Evolutionary conservation across 73 alveolate species (phyloP), one percentile per base, ranked within the genome.

Genomic region (Paramecium tetraurelia): DNA sequence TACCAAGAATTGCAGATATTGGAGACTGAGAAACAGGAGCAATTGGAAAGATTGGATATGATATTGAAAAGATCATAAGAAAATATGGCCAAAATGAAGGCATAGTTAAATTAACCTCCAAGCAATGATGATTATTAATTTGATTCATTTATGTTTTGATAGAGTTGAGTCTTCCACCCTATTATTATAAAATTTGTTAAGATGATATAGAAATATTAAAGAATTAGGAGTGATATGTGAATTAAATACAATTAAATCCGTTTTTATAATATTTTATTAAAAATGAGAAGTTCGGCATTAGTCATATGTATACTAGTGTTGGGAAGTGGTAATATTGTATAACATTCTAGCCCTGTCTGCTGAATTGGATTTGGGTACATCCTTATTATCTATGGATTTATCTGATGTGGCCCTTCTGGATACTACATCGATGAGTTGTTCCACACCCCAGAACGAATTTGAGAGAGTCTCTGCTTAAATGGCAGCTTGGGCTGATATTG

Each of bases 401-500:
- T 44, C 35, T 24, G 90, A 80, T 80, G 38, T 80, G n/a, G 46
- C 90, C 43, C 72, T 80, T 22, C 57, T 80, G 18, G 90, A 80
- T 35, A 80, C 90, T 21, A 31, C 90, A 43, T 18, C 90, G 24
- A 80, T 80, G 90, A 80, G 90, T 80, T 80, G 90, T 35, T 41
- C 70, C 5, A 80, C 90, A n/a, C 90, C 90, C 16, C 20, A 80
- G 46, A 24, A 41, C 21, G 90, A 80, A 80, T 80, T 80, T 80
- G 31, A 33, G 22, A 80, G 76, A 80, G 90, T 80, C 16, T 80
- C 90, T 24, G 8, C 90, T 14, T 46, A 80, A 46, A 80, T 80
- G 90, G 46, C 90, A 24, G 90, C 90, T 44, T 80, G 90, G 90
- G 90, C 76, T 24, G 90, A 80, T 43, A 80, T 80, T 10, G 90